These are phyloP conservation scores for Penicillium waksmanii DNA, from an alignment of 495 filamentous ascomycete species.

Conservation along the genomic window DNA sequence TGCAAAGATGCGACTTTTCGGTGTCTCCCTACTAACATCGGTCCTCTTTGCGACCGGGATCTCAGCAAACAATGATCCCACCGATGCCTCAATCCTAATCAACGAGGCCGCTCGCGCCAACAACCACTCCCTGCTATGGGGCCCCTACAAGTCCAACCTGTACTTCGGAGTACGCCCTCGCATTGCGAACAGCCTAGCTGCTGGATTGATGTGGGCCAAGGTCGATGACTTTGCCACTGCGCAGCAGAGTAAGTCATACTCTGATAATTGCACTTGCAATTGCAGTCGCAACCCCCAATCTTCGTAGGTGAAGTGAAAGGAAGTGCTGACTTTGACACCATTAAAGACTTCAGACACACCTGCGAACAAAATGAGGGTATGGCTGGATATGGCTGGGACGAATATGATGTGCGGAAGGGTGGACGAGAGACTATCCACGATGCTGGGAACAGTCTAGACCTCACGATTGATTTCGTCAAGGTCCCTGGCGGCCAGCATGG, in stretches of 20 bases:
- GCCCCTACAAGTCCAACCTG: conserved; percentile 90
- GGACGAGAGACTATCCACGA: conserved; percentile 91
- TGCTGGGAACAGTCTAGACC: conserved; percentile 80
- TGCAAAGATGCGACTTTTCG: conserved; percentile 38
- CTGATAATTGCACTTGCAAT: not conserved
- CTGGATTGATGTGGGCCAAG: conserved; percentile 87
- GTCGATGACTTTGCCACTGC: conserved; percentile 79
- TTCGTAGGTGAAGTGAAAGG: not conserved
- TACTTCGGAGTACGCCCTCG: conserved; percentile 94
- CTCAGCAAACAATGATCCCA: conserved; percentile 35
- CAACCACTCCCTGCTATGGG: conserved; percentile 92
- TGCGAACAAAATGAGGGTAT: conserved; percentile 96
- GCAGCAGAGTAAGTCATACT: conserved; percentile 72
- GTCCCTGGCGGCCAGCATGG: conserved; percentile 85
- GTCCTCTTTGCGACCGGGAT: conserved; percentile 39
- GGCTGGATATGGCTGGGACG: conserved; percentile 95
- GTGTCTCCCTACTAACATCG: conserved; percentile 34
- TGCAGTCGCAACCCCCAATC: not conserved
- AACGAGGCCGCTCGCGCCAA: conserved; percentile 57
- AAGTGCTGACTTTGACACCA: conserved; percentile 6
- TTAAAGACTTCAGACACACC: conserved; percentile 82
- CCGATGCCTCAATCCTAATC: conserved; percentile 44
- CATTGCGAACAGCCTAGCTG: conserved; percentile 80
- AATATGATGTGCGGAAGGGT: conserved; percentile 86
- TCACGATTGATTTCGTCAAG: conserved; percentile 93